Evolutionary conservation across 371 early-diverging fungal species (phyloP), one percentile per base, ranked within the genome.

Genomic region (Rhizopus delemar): DNA sequence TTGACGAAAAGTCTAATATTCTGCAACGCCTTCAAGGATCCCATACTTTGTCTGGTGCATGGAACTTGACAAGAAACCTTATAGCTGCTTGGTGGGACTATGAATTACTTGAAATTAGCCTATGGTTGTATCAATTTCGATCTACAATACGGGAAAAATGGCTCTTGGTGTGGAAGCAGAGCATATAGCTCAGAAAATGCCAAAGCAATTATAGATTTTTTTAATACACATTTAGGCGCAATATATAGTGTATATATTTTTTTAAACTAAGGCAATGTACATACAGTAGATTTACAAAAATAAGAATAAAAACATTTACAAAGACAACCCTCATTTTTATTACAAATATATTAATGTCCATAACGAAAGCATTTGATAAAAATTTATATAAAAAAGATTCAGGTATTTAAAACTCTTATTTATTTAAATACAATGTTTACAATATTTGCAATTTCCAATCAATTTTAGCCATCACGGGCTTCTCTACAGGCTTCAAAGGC

Each of bases 391-490:
- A 22, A 0, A 22, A 22, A 22, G 22, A 22, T 22, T 22, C 22
- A 22, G 22, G 22, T 22, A 22, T 22, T 22, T 22, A 22, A 22
- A 22, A 22, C 2, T 22, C 22, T 22, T 22, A 22, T 22, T 22
- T 22, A 22, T 22, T 22, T 22, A 22, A 22, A 22, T 22, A 97
- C 57, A 62, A 56, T 95, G 93, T 54, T 60, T 71, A 69, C 53
- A 81, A 61, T 32, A 81, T 59, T 49, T 74, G 71, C 29, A 81
- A 54, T 41, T 73, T 71, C 81, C 81, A 81, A 33, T 75, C 62
- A 34, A 74, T 61, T 35, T 62, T 65, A 8, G 65, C 64, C 36
- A 78, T 74, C 7, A 56, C 53, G 29, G 81, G 81, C 48, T 81
- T 81, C 22, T 81, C 81, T 12, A 77, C 67, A 0, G 57, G 35